Base-by-base conservation (phyloP, 2,329 filamentous ascomycete species). In the Colletotrichum tabaci region DNA sequence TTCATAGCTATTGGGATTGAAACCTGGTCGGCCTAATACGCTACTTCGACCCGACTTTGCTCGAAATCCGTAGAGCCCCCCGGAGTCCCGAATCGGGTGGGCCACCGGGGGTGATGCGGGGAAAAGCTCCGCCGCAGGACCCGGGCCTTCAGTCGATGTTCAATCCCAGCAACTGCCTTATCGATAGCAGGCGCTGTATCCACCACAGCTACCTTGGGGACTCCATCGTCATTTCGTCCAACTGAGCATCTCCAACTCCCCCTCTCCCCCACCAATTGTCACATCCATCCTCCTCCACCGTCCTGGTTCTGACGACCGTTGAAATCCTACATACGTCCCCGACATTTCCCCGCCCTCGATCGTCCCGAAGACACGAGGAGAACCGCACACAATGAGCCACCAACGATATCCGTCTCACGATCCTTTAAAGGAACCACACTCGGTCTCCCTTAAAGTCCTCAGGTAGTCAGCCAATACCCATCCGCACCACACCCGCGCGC, bases 361-460 rank as follows among this genome's bases (percentile, higher is more conserved):
- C 8, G 46, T 21, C n/a, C 38, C 30, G n/a, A n/a, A 3, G n/a
- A 61, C 30, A 50, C 58, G n/a, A 16, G 58, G 1, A 38, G 8
- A 61, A 7, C 8, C 18, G 7, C 13, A 26, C 74, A 74, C 74
- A 52, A 90, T 90, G 88, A 89, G 86, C 79, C 88, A 90, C 76
- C 88, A 90, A 79, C 81, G 87, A 75, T 89, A 88, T 75, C 84
- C 87, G 9, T 88, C 88, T 16, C 85, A 88, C 68, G 88, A 90
- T 71, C 83, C 85, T 3, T 81, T 87, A 72, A 94, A 94, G 81
- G 93, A 95, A 82, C 92, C 93, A 47, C 93, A 95, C 82, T 90
- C 91, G 23, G 89, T 95, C 56, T 95, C 93, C 62, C 84, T 95
- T 64, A 96, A 95, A 85, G 93, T 93, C 61, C 84, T 93, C 47